phyloP scores from a whole-genome alignment of 2,329 filamentous ascomycete species.

The Fusarium sulawesiense region DNA sequence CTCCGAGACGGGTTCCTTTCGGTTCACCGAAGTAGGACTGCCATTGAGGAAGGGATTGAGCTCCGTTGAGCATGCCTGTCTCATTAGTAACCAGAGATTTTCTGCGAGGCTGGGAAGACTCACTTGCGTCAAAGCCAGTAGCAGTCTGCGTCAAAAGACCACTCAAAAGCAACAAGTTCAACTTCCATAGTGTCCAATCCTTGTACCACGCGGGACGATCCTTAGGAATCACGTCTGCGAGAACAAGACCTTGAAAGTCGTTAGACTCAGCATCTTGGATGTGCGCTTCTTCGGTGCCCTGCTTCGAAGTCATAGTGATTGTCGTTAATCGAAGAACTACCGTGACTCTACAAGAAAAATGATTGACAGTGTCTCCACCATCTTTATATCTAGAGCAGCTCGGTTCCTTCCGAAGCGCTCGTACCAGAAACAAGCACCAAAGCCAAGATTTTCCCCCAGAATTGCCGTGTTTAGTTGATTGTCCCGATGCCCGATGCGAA shows the following conservation, averaged over 20 bases:
- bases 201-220: conserved; percentile 41
- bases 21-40: conserved; percentile 46
- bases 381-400: conserved; percentile 21
- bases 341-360: background rate
- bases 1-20: conserved; percentile 46
- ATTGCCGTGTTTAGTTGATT: background rate
- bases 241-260: conserved; percentile 42
- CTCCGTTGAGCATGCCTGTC: conserved; percentile 49
- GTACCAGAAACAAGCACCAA: background rate
- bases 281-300: conserved; percentile 21
- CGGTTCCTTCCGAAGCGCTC: conserved; percentile 24
- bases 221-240: conserved; percentile 40
- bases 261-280: conserved; percentile 24
- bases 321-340: background rate
- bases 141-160: conserved; percentile 49
- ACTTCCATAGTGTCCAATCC: conserved; percentile 43
- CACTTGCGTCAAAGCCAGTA: conserved; percentile 49
- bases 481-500: conserved; percentile 27
- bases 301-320: conserved; percentile 10
- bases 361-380: background rate
- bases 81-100: conserved; percentile 30
- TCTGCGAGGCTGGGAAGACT: conserved; percentile 3
- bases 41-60: conserved; percentile 50
- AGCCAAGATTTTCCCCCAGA: background rate
- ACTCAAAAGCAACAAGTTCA: conserved; percentile 49